Conservation (phyloP, 192 early-diverging fungal species). For the Anaeromyces robustus region DNA sequence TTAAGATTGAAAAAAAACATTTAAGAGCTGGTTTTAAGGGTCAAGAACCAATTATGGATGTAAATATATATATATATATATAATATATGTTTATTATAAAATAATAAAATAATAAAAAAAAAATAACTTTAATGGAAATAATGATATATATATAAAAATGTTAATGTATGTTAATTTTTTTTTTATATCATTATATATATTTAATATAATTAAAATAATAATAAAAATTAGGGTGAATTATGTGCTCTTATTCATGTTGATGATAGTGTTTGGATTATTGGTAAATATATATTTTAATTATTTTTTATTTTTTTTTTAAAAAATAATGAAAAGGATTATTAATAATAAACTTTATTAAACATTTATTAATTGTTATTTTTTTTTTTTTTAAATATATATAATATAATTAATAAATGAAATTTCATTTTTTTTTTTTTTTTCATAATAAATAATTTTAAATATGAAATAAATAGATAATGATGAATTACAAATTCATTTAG, state of each 20-base stretch:
- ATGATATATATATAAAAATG: no score
- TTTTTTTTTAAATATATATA: no score
- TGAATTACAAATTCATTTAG: conserved; percentile 60
- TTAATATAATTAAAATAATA: conserved; percentile 1
- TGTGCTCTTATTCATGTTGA: conserved; percentile 53
- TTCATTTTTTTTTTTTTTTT: no score
- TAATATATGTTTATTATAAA: no score
- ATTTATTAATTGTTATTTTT: no score
- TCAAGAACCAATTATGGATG: conserved; percentile 52
- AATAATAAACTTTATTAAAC: no score
- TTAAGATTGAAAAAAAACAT: conserved; percentile 47
- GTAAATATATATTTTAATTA: conserved; percentile 13
- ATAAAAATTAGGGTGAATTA: conserved; percentile 39
- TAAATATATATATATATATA: conserved; percentile 14
- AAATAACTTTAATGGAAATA: no score
- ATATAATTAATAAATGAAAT: no score
- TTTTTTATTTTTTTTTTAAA: background rate
- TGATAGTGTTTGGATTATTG: conserved; percentile 68
- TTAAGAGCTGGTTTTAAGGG: conserved; percentile 57
- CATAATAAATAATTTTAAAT: conserved; percentile 11
- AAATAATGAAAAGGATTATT: no score
- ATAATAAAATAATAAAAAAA: background rate
- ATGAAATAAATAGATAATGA: conserved; percentile 32
- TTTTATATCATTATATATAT: background rate
- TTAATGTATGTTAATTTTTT: no score